These are phyloP conservation scores for Debaryomyces sp. DNA, from an alignment of 1,139 yeast genomes.

Conservation along the genomic window DNA sequence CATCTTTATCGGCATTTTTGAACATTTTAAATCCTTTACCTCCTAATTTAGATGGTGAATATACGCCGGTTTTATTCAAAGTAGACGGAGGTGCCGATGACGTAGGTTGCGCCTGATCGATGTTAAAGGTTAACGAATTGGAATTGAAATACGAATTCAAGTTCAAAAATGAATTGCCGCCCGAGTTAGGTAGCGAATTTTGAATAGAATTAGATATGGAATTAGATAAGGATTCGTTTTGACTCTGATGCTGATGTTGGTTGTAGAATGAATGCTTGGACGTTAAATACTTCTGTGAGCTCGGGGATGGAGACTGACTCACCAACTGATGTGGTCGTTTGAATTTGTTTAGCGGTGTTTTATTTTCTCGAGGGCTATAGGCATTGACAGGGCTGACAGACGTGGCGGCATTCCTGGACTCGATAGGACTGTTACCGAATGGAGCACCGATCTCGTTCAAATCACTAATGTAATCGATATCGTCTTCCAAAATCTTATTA, in stretches of 20 bases:
- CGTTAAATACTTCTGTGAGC: conserved; percentile 20
- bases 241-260: conserved; percentile 1
- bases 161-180: conserved; percentile 6
- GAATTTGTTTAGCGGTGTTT: conserved; percentile 35
- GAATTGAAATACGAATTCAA: background rate
- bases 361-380: conserved; percentile 17
- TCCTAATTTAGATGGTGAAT: conserved; percentile 37
- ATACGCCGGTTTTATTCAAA: conserved; percentile 14
- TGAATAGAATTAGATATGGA: conserved; percentile 3
- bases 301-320: conserved; percentile 50
- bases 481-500: conserved; percentile 11
- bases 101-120: background rate
- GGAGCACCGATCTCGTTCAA: conserved; percentile 33
- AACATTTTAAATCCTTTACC: conserved; percentile 38
- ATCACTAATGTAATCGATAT: conserved; percentile 30
- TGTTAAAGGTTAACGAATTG: background rate
- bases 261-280: conserved; percentile 9
- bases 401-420: background rate
- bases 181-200: conserved; percentile 6
- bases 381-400: conserved; percentile 20
- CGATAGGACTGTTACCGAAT: conserved; percentile 11
- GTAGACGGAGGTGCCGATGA: conserved; percentile 2
- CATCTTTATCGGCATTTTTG: conserved; percentile 35
- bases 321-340: conserved; percentile 52
- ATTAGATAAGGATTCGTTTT: background rate